Base-by-base conservation (phyloP, 208 protist species). In the Endotrypanum monterogeii region DNA sequence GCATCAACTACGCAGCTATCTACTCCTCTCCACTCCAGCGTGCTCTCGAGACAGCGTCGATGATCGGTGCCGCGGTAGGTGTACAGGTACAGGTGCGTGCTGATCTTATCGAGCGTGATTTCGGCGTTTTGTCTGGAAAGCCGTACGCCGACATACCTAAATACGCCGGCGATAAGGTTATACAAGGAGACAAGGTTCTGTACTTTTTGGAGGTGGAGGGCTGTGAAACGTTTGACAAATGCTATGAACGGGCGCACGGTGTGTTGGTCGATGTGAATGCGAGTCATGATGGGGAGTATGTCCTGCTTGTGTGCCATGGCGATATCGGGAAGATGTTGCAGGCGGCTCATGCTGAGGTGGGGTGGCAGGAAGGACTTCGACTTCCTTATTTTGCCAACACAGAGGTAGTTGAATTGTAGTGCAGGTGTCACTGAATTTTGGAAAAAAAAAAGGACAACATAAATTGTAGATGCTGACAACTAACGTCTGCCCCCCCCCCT, bases 271-370 rank as follows among this genome's bases (percentile, higher is more conserved):
- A 84, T 30, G 78, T 98, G 60, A 83, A 94, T 72, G 71, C 48
- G 14, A 70, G 56, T 16, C 90, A 95, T 55, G 35, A 60, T 9
- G 91, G 89, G 18, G 83, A 96, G 74, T 60, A 85, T 50, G 90
- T 98, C 16, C 74, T 96, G 63, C 81, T 96, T 0, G 92, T 96
- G 41, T 96, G 92, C 65, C 94, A 98, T 68, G 94, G 94, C 16
- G 94, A 98, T 72, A 94, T 98, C 71, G 90, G 89, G n/a, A 98
- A 95, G 73, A 98, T 98, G 94, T 58, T 98, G 16, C 78, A 87
- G 48, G 92, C 92, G 1, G 91, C 80, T 6, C 84, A 83, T 28
- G 83, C 74, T 54, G 81, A 82, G 8, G 82, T 94, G 23, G 55
- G 71, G 35, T 98, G 94, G 94, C 58, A 80, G 35, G 84, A 96